phyloP scores from a whole-genome alignment of 2,329 filamentous ascomycete species.

The Beauveria sp. region DNA sequence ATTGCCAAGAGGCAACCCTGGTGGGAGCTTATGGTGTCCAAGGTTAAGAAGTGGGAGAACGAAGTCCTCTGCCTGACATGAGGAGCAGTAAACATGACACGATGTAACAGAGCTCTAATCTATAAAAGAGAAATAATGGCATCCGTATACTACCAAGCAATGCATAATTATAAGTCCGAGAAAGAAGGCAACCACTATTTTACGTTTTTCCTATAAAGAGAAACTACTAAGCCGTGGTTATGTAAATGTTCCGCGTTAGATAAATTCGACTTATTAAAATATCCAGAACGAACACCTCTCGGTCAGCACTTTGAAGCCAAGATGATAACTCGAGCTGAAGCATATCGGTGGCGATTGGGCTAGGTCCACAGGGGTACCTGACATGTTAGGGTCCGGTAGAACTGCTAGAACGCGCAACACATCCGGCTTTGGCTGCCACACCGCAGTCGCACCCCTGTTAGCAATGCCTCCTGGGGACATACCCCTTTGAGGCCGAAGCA shows the following conservation, averaged over 20 bases:
- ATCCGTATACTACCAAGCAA: background rate
- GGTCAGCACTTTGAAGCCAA: background rate
- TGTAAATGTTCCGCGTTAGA: background rate
- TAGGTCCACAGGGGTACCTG: background rate
- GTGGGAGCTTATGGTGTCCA: constrained; percentile 33
- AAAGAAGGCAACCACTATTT: background rate
- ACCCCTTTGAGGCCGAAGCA: background rate
- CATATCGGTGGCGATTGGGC: background rate
- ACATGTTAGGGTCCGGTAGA: background rate
- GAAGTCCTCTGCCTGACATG: constrained; percentile 33
- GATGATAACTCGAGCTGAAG: background rate
- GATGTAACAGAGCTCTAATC: background rate
- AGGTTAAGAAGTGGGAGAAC: constrained; percentile 22
- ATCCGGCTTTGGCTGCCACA: background rate
- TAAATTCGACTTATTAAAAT: background rate
- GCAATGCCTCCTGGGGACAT: background rate
- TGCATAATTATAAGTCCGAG: background rate
- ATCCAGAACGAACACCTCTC: background rate
- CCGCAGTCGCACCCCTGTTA: background rate
- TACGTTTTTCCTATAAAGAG: background rate
- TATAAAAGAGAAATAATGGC: background rate
- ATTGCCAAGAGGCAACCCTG: constrained; percentile 26
- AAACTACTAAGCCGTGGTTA: background rate
- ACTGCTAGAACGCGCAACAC: background rate
- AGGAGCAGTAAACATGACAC: background rate